Evolutionary conservation across 2,329 filamentous ascomycete species (phyloP), one percentile per base, ranked within the genome.

Genomic region (Penicillium sp.): DNA sequence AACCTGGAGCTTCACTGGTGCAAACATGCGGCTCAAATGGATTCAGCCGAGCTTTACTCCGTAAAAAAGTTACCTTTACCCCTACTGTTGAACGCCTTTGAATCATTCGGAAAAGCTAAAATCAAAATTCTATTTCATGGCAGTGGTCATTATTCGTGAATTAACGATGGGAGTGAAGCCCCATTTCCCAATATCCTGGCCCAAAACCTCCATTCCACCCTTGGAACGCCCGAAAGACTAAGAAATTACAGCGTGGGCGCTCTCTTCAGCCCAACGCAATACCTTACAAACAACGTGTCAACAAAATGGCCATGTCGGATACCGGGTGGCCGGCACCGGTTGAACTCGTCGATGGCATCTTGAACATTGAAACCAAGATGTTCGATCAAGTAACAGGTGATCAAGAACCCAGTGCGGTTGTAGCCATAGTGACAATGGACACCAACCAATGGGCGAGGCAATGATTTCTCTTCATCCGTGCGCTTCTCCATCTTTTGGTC

Each of bases 391-490:
- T 97, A 97, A 67, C 87, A 91, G 31, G 91, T 88, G 47, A 97
- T 85, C 68, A 97, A 90, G 71, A 93, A 96, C 0, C 93, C 93
- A 0, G 93, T 97, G 21, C 92, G 84, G 71, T 97, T 97, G 77
- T 95, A 97, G 0, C 93, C 93, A 65, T 97, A 97, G 68, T 97
- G 93, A 67, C 93, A 97, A 71, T 97, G 93, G 0, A 96, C 91
- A 2, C 88, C 92, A 48, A 96, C 83, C 45, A 87, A 66, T 13
- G 75, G 75, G n/a, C 70, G 71, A 18, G 61, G 64, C 11, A 13
- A 61, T 51, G 36, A 66, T 9, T 51, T 77, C 18, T 74, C 72
- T n/a, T 77, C 75, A 2, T 49, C 44, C 1, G 50, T 48, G 1
- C 78, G 75, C 18, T 75, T 77, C 53, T 71, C 75, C 39, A 72